phyloP scores from a whole-genome alignment of 352 stramenopile species.

The Phytophthora uliginosa region DNA sequence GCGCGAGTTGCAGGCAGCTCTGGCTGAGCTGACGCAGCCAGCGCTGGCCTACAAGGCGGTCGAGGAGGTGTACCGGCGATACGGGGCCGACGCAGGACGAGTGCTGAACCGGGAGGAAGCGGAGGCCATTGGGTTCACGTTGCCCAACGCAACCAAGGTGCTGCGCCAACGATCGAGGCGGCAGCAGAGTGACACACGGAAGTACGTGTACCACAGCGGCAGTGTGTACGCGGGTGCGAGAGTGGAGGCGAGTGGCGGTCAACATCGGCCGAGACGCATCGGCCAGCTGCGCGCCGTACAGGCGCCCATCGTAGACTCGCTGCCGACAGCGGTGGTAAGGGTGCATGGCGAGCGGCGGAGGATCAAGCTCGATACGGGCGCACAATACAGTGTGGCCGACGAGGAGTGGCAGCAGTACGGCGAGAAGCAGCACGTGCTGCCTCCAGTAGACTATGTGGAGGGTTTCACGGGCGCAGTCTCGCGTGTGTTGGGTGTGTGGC shows the following conservation, averaged over 20 bases:
- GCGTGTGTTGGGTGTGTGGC: not conserved
- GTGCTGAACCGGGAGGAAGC: not conserved
- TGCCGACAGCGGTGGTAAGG: not conserved
- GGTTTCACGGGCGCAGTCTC: not conserved
- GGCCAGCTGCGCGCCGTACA: not conserved
- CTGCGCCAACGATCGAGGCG: too few relatives aligned
- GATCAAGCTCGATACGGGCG: not conserved
- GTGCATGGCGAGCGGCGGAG: not conserved
- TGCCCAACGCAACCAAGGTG: not conserved
- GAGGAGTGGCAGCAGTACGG: not conserved
- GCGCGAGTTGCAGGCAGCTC: not conserved
- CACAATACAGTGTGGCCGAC: not conserved
- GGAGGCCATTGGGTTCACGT: not conserved
- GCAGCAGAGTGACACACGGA: too few relatives aligned
- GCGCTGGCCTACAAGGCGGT: not conserved
- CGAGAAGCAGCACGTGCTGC: not conserved
- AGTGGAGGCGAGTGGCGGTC: not conserved
- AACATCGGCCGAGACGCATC: not conserved
- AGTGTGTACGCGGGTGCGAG: not conserved
- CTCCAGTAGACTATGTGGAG: not conserved
- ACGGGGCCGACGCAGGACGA: too few relatives aligned
- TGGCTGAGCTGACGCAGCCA: not conserved
- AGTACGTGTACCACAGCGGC: not conserved
- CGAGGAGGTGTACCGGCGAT: not conserved
- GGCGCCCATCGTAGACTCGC: not conserved